A percentile compares a stretch with the other conserved stretches of the same genome.
phyloP scores from a whole-genome alignment of 2,329 filamentous ascomycete genomes.

The Leptoxyphium fumago region DNA sequence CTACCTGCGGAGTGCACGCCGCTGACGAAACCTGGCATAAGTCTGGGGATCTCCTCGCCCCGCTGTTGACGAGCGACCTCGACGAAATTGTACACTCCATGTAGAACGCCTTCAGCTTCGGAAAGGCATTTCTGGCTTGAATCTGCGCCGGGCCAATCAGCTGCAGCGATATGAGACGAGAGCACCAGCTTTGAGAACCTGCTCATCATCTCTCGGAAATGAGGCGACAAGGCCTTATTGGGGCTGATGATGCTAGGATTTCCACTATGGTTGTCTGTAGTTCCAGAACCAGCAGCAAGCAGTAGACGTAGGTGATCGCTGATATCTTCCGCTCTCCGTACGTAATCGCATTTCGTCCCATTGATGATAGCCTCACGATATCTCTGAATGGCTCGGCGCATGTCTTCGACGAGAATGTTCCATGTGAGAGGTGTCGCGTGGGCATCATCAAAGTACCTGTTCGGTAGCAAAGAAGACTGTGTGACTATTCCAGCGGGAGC shows the following conservation, averaged over 20 bases:
- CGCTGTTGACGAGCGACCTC: constrained; percentile 87
- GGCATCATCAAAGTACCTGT: constrained; percentile 85
- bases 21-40: constrained; percentile 84
- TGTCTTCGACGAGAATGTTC: constrained; percentile 80
- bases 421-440: constrained; percentile 68
- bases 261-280: constrained; percentile 95
- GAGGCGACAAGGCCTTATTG: constrained; percentile 91
- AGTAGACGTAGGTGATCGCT: constrained; percentile 89
- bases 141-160: constrained; percentile 88
- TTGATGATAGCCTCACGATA: constrained; percentile 83
- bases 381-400: constrained; percentile 76
- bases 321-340: constrained; percentile 89
- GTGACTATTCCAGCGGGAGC: constrained; percentile 20
- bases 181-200: constrained; percentile 98
- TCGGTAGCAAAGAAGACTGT: constrained; percentile 41
- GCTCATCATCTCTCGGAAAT: constrained; percentile 99
- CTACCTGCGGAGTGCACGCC: constrained; percentile 72
- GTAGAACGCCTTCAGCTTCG: constrained; percentile 90
- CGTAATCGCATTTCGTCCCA: constrained; percentile 76
- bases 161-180: constrained; percentile 91
- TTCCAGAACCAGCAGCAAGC: constrained; percentile 89
- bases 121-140: constrained; percentile 89
- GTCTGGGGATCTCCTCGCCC: constrained; percentile 81
- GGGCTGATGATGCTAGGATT: constrained; percentile 98
- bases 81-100: constrained; percentile 91